Evolutionary conservation across 768 basidiomycete species (phyloP).

Genomic region (Suillus subaureus): DNA sequence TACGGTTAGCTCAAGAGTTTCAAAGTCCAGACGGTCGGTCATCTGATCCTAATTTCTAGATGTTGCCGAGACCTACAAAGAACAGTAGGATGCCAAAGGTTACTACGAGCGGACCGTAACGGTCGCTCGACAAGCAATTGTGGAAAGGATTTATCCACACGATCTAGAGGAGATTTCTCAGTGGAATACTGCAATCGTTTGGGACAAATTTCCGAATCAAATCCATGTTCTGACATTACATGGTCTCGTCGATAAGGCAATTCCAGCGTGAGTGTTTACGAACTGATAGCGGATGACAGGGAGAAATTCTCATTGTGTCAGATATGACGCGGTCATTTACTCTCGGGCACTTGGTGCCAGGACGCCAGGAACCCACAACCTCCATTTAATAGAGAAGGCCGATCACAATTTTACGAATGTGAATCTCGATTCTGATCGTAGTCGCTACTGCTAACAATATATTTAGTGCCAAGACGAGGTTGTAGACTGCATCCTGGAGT

Average conservation of each 20-base stretch:
- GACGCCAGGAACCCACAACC: slow-evolving; percentile 68
- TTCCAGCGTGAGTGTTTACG: slow-evolving; percentile 60
- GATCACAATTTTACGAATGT: slow-evolving; percentile 80
- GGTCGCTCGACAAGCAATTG: slow-evolving; percentile 67
- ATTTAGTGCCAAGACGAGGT: slow-evolving; percentile 63
- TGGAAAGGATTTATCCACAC: slow-evolving; percentile 53
- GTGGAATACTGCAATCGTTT: slow-evolving; percentile 71
- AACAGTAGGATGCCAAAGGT: slow-evolving; percentile 56
- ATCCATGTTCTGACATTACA: slow-evolving; percentile 76
- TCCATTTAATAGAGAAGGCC: slow-evolving; percentile 70
- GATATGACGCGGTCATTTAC: slow-evolving; percentile 75
- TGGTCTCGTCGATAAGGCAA: slow-evolving; percentile 65
- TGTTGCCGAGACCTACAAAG: slow-evolving; percentile 38
- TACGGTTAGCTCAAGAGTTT: slow-evolving; percentile 23
- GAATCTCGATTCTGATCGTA: slow-evolving; percentile 3
- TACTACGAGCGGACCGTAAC: slow-evolving; percentile 62
- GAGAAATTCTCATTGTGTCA: slow-evolving; percentile 28
- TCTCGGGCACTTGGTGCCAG: slow-evolving; percentile 59
- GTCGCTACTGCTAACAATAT: slow-evolving; percentile 4
- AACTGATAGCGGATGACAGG: neutral
- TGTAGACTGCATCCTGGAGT: slow-evolving; percentile 65
- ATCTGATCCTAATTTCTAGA: slow-evolving; percentile 22
- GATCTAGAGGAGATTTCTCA: slow-evolving; percentile 62
- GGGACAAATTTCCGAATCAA: slow-evolving; percentile 62
- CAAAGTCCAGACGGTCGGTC: neutral